phyloP scores from a whole-genome alignment of 345 rosid genomes.

The Populus simonii region DNA sequence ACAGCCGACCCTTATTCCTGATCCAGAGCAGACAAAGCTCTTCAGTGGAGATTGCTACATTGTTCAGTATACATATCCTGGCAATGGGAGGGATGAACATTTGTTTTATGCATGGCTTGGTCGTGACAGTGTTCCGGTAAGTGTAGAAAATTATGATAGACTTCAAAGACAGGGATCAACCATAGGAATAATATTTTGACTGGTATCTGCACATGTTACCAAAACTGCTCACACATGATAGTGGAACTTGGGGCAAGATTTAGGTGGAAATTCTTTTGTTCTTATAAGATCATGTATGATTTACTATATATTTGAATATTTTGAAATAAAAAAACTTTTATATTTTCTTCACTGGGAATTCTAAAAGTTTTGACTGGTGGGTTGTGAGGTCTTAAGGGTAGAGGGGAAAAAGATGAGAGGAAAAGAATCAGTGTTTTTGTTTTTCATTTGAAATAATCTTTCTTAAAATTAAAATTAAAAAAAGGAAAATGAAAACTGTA shows the following conservation, averaged over 20 bases:
- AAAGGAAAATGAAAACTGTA: background rate
- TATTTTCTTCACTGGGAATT: too few species aligned
- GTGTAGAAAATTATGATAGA: background rate
- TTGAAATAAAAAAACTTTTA: too few species aligned
- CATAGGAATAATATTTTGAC: background rate
- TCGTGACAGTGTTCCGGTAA: slow-evolving; percentile 54
- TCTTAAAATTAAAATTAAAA: too few species aligned
- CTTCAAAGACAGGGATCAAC: background rate
- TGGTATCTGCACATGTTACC: background rate
- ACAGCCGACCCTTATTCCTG: slow-evolving; percentile 49
- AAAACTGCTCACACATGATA: background rate
- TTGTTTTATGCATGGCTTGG: slow-evolving; percentile 78
- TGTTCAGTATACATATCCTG: slow-evolving; percentile 56
- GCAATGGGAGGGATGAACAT: slow-evolving; percentile 49
- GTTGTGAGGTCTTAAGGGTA: too few species aligned
- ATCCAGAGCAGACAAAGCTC: slow-evolving; percentile 63
- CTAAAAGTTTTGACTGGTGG: too few species aligned
- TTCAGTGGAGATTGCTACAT: slow-evolving; percentile 76
- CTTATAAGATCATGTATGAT: background rate
- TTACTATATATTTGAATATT: too few species aligned
- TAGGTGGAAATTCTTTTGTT: background rate
- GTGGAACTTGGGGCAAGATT: background rate
- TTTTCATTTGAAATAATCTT: too few species aligned
- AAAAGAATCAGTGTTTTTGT: too few species aligned
- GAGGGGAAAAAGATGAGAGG: background rate